A percentile compares a stretch with the other conserved stretches of the same genome.
Evolutionary conservation across 1,284 basidiomycete species (phyloP).

Genomic region (Leccinum olivaceoglutinosum): DNA sequence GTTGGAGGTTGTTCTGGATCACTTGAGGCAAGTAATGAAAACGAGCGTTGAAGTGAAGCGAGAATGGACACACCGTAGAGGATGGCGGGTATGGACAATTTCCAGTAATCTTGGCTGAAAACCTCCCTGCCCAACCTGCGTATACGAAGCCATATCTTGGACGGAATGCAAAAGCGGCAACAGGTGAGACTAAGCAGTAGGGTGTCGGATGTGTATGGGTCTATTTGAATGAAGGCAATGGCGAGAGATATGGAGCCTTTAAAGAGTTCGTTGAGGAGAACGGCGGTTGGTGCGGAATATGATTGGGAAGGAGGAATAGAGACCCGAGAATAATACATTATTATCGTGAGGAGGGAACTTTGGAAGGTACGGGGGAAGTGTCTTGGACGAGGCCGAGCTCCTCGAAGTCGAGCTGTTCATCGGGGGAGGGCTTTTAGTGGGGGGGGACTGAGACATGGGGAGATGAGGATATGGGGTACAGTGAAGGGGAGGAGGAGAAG

Average conservation of each 20-base stretch:
- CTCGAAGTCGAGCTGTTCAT: constrained; percentile 41
- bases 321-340: constrained; percentile 94
- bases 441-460: constrained; percentile 24
- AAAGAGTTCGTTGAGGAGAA: constrained; percentile 88
- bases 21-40: constrained; percentile 38
- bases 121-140: constrained; percentile 44
- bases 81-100: constrained; percentile 77
- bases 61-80: constrained; percentile 47
- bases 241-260: constrained; percentile 83
- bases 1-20: constrained; percentile 93
- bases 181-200: constrained; percentile 21
- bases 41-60: neutral
- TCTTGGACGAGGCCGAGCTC: constrained; percentile 45
- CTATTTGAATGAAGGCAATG: constrained; percentile 45
- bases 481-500: neutral
- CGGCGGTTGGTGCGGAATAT: constrained; percentile 90
- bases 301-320: constrained; percentile 68
- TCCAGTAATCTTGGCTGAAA: constrained; percentile 70
- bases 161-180: constrained; percentile 31
- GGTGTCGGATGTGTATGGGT: constrained; percentile 29
- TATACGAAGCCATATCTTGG: constrained; percentile 35
- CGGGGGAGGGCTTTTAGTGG: constrained; percentile 28
- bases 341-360: constrained; percentile 84
- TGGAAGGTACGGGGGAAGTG: constrained; percentile 48
- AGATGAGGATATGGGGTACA: neutral